Base-by-base conservation (phyloP, 768 basidiomycete species). In the Termitomyces sp. region DNA sequence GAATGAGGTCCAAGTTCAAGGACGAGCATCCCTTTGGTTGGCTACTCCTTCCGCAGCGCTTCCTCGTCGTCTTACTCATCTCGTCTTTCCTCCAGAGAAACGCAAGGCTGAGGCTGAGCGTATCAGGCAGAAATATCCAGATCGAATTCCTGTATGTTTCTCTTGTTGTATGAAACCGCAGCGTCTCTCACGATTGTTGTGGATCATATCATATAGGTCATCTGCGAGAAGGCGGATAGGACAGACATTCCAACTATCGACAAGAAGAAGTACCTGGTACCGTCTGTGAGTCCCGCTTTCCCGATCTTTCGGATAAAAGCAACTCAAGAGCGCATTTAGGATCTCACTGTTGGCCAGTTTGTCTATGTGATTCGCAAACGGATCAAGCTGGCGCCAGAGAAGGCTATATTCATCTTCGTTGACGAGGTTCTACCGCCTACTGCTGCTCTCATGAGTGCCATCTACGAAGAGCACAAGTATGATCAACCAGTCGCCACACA, bases 191-290 rank as follows among this genome's bases (percentile, higher is more conserved):
- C 28, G 14, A 48, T 44, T 43, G 6, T 47, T 43, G 50, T 54
- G 63, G 54, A 61, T 63, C 67, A 59, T 51, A 62, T 43, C 18
- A 20, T 20, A 43, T 66, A 98, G 95, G 96, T 99, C 58, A 99
- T 99, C 76, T 99, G 97, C 77, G 97, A 99, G 84, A 98, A 97
- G 79, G 95, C 94, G 52, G 95, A 98, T 79, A 85, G 91, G 69
- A 95, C 95, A 57, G 97, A 99, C 78, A 98, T 99, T 73, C 93
- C 95, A 0, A 95, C 95, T 32, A 98, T 99, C 72, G 97, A 99
- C 83, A 99, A 99, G 91, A 98, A 99, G 95, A 99, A 99, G 82
- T 99, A 99, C 67, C 82, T 99, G 55, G 97, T 99, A 10, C 97
- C 97, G 47, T 95, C 95, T 57, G 96, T 96, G 69, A 68, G 90